Conservation (phyloP, 345 rosid species). For the Populus nigra region DNA sequence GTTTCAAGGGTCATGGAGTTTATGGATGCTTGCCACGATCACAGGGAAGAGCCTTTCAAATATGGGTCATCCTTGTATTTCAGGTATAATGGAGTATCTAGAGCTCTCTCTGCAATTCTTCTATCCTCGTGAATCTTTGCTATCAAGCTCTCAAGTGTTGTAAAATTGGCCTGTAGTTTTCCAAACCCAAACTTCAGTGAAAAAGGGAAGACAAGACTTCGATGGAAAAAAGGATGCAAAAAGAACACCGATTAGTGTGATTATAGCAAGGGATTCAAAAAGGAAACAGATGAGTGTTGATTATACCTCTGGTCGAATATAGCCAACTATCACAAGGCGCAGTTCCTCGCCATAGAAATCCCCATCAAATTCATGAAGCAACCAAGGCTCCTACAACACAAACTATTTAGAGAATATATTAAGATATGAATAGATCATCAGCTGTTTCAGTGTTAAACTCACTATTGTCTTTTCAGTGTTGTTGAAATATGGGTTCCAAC, state of each 20-base stretch:
- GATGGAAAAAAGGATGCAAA: neutral
- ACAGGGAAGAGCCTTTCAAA: constrained; percentile 31
- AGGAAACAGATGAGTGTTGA: neutral
- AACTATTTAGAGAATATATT: constrained; percentile 3
- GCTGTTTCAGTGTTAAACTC: constrained; percentile 29
- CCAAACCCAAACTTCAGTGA: constrained; percentile 1
- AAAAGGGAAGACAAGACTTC: neutral
- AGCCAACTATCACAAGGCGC: constrained; percentile 74
- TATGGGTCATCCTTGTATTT: constrained; percentile 55
- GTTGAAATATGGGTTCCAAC: constrained; percentile 91
- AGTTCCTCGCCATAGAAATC: constrained; percentile 91
- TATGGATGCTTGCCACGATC: neutral
- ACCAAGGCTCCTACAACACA: constrained; percentile 77
- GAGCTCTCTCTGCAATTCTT: constrained; percentile 64
- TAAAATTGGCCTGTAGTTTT: constrained; percentile 60
- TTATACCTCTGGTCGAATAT: constrained; percentile 81
- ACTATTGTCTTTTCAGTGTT: constrained; percentile 84
- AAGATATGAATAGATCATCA: neutral
- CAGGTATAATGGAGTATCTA: constrained; percentile 64
- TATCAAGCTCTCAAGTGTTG: constrained; percentile 62
- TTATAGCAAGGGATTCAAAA: neutral
- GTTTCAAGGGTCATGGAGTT: neutral
- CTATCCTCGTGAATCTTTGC: constrained; percentile 78
- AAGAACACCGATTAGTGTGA: neutral
- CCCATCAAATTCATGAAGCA: constrained; percentile 74